Evolutionary conservation across 371 early-diverging fungal species (phyloP).

Genomic region (Batkoa obscura): DNA sequence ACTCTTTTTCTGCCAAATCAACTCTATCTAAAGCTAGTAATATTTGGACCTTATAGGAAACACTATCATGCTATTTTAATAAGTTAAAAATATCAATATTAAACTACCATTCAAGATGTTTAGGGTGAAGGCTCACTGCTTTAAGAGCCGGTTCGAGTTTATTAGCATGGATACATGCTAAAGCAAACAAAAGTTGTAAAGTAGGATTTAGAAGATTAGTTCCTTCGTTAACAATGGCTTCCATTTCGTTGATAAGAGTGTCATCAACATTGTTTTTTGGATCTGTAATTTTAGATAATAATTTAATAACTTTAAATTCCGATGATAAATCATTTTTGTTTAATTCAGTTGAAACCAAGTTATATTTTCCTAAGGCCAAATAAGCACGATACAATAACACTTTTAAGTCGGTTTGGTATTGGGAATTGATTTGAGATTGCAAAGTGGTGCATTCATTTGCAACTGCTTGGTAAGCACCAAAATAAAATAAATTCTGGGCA

Average conservation of each 20-base stretch:
- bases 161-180: not conserved
- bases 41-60: slow-evolving; percentile 54
- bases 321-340: not conserved
- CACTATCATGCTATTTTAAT: slow-evolving; percentile 17
- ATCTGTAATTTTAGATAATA: not conserved
- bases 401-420: not conserved
- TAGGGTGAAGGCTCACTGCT: slow-evolving; percentile 1
- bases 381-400: slow-evolving; percentile 3
- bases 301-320: not conserved
- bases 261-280: not conserved
- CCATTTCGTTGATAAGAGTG: not conserved
- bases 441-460: not conserved
- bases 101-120: slow-evolving; percentile 6
- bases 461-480: not conserved
- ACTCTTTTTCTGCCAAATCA: slow-evolving; percentile 72
- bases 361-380: not conserved
- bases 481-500: not conserved
- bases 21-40: slow-evolving; percentile 61
- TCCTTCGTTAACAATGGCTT: slow-evolving; percentile 1
- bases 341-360: not conserved
- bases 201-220: slow-evolving; percentile 1
- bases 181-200: not conserved
- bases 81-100: not conserved
- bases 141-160: not conserved
- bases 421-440: not conserved